Conservation (phyloP, 176 grass and related monocot species). For the Zoysia pacifica region DNA sequence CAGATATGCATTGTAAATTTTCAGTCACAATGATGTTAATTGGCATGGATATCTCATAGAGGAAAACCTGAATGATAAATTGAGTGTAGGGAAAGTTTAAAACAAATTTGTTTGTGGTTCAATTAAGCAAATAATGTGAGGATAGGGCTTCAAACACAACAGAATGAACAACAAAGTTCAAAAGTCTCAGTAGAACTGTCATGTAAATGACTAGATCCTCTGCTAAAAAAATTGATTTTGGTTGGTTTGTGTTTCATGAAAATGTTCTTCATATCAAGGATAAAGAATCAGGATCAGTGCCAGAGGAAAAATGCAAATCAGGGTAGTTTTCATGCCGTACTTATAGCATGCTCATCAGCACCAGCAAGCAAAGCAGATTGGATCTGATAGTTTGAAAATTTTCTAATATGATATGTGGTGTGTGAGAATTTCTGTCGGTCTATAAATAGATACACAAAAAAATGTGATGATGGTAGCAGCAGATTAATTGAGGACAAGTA, state of each 20-base stretch:
- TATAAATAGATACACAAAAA: neutral
- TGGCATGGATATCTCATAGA: neutral
- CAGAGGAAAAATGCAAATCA: conserved; percentile 7
- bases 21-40: conserved; percentile 19
- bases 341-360: neutral
- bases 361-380: neutral
- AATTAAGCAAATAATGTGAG: neutral
- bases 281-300: neutral
- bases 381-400: neutral
- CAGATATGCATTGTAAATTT: conserved; percentile 42
- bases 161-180: neutral
- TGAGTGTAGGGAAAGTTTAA: neutral
- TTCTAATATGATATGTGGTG: neutral
- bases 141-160: conserved; percentile 12
- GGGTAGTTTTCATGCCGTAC: neutral
- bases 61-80: neutral
- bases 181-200: neutral
- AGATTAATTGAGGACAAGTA: conserved; percentile 1
- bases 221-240: neutral
- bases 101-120: conserved; percentile 11
- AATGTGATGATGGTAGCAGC: neutral
- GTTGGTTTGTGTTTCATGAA: neutral
- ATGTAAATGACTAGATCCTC: neutral
- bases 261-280: conserved; percentile 4
- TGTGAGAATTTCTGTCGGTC: neutral